Evolutionary conservation across 2,329 filamentous ascomycete species (phyloP).

Genomic region (Verticillium isaacii): DNA sequence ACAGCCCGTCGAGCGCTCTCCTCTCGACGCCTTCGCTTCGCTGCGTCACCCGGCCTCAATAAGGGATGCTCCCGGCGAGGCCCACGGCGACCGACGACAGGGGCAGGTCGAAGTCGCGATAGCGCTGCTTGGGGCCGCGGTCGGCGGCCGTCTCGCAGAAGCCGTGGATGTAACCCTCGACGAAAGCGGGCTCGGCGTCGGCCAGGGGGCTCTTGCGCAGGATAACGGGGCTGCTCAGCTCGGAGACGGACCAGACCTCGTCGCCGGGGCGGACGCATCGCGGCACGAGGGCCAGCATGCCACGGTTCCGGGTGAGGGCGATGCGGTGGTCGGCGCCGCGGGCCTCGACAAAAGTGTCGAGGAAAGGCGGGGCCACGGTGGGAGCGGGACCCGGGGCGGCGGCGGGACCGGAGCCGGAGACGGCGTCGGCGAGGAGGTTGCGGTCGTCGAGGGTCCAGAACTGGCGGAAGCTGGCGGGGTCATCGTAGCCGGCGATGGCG

Average conservation of each 20-base stretch:
- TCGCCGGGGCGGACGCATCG: conserved; percentile 5
- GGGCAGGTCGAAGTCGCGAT: conserved; percentile 8
- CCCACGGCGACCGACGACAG: conserved; percentile 12
- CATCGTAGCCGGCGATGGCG: conserved; percentile 23
- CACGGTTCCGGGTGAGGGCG: conserved; percentile 10
- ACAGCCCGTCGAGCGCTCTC: too few relatives aligned
- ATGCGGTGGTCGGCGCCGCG: conserved; percentile 3
- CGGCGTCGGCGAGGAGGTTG: conserved; percentile 26
- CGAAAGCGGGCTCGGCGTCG: not conserved
- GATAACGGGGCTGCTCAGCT: conserved; percentile 2
- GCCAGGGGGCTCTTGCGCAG: not conserved
- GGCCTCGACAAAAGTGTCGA: conserved; percentile 10
- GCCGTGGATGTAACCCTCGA: conserved; percentile 2
- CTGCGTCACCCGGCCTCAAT: not conserved
- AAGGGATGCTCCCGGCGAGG: conserved; percentile 10
- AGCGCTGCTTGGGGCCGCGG: conserved; percentile 1
- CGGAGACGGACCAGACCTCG: conserved; percentile 12
- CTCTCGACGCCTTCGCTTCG: too few relatives aligned
- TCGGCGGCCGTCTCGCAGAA: conserved; percentile 9
- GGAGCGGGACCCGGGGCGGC: conserved; percentile 15
- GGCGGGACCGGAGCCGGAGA: conserved; percentile 19
- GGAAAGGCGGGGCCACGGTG: conserved; percentile 15
- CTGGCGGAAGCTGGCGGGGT: conserved; percentile 26
- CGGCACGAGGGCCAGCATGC: conserved; percentile 9
- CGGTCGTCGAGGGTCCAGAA: conserved; percentile 28